Percentiles rank a stretch among this genome's conserved stretches.
Conservation (phyloP, 2,329 filamentous ascomycete species). For the Colletotrichum tropicale region DNA sequence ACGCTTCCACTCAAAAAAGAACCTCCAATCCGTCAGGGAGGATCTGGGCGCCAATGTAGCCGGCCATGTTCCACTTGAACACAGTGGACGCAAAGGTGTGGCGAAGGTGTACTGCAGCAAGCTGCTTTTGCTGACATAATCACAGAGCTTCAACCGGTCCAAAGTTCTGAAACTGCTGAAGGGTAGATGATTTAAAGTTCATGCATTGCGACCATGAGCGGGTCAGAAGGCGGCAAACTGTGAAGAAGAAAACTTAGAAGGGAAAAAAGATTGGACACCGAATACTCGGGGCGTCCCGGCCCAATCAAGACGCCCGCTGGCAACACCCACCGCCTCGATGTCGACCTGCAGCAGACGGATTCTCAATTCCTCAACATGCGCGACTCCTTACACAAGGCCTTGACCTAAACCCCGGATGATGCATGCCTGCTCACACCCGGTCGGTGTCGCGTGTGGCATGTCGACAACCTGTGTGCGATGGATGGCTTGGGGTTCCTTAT, state of each 20-base stretch:
- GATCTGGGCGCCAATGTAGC: background rate
- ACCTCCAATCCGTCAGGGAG: background rate
- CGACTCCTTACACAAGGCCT: background rate
- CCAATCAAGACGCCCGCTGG: background rate
- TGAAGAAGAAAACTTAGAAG: too few relatives aligned
- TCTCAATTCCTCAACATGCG: too few relatives aligned
- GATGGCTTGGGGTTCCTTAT: background rate
- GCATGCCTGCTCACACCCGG: background rate
- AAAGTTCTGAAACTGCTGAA: background rate
- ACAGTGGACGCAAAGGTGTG: background rate
- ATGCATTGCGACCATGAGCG: background rate
- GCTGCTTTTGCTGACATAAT: background rate
- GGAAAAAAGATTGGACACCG: background rate
- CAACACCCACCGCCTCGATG: too few relatives aligned
- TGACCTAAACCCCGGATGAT: background rate
- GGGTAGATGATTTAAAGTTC: background rate
- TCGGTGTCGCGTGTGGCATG: background rate
- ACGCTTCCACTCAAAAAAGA: background rate
- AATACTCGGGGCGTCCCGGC: background rate
- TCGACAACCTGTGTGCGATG: background rate
- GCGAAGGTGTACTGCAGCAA: background rate
- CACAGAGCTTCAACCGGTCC: background rate
- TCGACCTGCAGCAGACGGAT: too few relatives aligned
- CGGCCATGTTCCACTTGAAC: background rate
- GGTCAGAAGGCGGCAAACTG: too few relatives aligned